These are phyloP conservation scores for Torulaspora microellipsoides DNA, from an alignment of 805 yeast genomes.

Conservation along the genomic window DNA sequence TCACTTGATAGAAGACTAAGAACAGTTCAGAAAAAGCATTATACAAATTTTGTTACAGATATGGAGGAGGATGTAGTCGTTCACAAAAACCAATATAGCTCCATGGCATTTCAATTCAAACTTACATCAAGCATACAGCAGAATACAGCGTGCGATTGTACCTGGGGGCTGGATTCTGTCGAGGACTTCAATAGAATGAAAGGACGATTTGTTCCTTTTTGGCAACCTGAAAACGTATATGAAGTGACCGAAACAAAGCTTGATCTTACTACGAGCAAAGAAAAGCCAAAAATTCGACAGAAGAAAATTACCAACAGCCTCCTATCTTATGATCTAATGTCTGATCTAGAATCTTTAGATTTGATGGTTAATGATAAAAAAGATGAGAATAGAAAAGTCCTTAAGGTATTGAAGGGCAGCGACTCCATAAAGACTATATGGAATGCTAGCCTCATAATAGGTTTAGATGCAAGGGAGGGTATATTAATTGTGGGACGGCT, in stretches of 20 bases:
- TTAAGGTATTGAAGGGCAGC: conserved; percentile 61
- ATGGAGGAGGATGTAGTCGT: conserved; percentile 39
- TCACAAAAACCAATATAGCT: conserved; percentile 44
- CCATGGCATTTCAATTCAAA: conserved; percentile 44
- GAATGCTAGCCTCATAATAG: conserved; percentile 72
- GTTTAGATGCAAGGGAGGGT: conserved; percentile 73
- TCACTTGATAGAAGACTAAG: conserved; percentile 39
- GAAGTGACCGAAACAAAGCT: background rate
- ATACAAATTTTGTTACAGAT: conserved; percentile 58
- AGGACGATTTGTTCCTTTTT: conserved; percentile 53
- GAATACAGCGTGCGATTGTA: conserved; percentile 24
- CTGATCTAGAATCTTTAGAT: conserved; percentile 37
- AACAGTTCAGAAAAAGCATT: conserved; percentile 44
- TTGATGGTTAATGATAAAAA: conserved; percentile 37
- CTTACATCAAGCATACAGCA: conserved; percentile 43
- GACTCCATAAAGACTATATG: conserved; percentile 68
- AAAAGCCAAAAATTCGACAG: conserved; percentile 6
- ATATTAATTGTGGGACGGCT: conserved; percentile 63
- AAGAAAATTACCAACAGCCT: conserved; percentile 19
- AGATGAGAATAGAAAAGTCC: conserved; percentile 70
- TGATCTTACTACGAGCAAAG: background rate
- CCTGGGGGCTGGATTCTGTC: conserved; percentile 57
- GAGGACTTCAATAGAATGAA: conserved; percentile 70
- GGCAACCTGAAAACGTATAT: conserved; percentile 40
- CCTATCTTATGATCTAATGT: conserved; percentile 43